Evolutionary conservation across 83 land plant genomes (phyloP).

Genomic region (Picea abies): DNA sequence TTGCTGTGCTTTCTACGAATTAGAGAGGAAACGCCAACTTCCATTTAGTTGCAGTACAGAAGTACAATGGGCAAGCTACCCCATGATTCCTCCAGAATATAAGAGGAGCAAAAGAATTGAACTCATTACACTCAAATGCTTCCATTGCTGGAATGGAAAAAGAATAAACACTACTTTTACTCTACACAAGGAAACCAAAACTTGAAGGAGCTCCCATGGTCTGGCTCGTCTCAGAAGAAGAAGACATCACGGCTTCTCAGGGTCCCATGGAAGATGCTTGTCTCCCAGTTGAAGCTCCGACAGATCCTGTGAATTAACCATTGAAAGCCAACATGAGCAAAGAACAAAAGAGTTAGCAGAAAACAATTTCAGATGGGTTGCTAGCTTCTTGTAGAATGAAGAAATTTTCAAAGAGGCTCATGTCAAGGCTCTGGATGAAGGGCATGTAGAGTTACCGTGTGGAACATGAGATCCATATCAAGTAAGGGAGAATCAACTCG

Average conservation of each 20-base stretch:
- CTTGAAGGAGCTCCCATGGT: not conserved
- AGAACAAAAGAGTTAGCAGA: not conserved
- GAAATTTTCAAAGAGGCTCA: too few species aligned
- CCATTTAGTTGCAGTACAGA: not conserved
- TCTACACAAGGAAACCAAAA: not conserved
- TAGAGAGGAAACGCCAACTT: not conserved
- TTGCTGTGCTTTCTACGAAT: not conserved
- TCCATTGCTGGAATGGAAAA: not conserved
- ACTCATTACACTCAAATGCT: not conserved
- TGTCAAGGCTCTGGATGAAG: not conserved
- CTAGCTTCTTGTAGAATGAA: not conserved
- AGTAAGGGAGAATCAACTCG: not conserved
- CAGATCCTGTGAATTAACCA: not conserved
- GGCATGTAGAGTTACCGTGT: not conserved
- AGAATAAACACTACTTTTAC: not conserved
- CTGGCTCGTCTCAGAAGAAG: not conserved
- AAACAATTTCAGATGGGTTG: not conserved
- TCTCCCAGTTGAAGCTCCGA: conserved; percentile 7
- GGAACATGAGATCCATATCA: conserved; percentile 7
- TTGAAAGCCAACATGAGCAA: not conserved
- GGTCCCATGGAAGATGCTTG: conserved; percentile 11
- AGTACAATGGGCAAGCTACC: not conserved
- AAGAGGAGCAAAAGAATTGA: conserved; percentile 1
- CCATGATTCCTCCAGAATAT: not conserved
- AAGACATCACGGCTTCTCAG: conserved; percentile 4